Evolutionary conservation across 768 basidiomycete species (phyloP).

Genomic region (Amanita brunnescens): DNA sequence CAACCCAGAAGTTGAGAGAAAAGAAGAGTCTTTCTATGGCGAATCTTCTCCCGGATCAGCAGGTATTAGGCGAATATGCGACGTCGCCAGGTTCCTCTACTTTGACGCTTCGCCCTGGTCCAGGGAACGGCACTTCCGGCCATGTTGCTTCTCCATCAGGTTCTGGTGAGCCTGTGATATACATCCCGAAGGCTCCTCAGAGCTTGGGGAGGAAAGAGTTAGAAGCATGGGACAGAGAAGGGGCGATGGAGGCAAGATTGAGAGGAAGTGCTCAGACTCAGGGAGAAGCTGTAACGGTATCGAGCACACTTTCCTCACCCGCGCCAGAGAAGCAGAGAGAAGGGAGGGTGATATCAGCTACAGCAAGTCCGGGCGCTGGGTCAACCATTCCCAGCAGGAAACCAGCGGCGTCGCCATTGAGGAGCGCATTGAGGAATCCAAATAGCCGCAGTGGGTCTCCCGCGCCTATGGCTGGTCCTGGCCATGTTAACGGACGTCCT

Average conservation of each 20-base stretch:
- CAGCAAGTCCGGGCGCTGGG: not conserved
- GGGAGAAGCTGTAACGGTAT: not conserved
- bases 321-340: not conserved
- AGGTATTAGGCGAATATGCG: not conserved
- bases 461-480: conserved; percentile 7
- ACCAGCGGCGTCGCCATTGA: conserved; percentile 41
- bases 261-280: not conserved
- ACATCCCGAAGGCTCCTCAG: conserved; percentile 30
- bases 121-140: not conserved
- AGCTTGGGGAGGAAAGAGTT: conserved; percentile 26
- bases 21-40: conserved; percentile 1
- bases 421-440: conserved; percentile 52
- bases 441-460: conserved; percentile 43
- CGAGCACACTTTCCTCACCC: conserved; percentile 7
- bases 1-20: conserved; percentile 12
- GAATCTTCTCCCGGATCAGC: not conserved
- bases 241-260: conserved; percentile 2
- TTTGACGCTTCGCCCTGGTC: not conserved
- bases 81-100: conserved; percentile 1
- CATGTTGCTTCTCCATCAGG: not conserved
- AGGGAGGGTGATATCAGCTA: not conserved
- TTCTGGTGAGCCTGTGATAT: not conserved
- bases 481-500: not conserved
- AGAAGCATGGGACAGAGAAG: conserved; percentile 14
- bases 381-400: not conserved